These are phyloP conservation scores for Pseudogymnoascus sp. DNA, from an alignment of 2,329 filamentous ascomycete genomes.

Conservation along the genomic window DNA sequence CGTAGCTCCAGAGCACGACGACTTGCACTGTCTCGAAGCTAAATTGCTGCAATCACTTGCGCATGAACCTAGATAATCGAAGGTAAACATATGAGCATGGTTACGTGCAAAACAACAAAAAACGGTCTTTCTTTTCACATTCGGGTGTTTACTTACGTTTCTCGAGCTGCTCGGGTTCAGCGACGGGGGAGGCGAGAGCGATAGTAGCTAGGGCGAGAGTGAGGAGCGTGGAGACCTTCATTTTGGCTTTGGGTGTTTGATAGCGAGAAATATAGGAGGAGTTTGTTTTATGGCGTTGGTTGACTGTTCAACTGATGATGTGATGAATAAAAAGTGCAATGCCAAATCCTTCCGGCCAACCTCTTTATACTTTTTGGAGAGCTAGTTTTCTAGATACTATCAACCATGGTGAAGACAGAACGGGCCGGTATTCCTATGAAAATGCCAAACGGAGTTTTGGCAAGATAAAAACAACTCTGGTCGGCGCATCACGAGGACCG, in stretches of 20 bases:
- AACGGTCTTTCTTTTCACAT: neutral
- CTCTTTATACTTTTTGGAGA: neutral
- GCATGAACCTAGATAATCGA: neutral
- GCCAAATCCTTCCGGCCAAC: neutral
- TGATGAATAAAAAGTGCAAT: neutral
- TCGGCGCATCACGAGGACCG: neutral
- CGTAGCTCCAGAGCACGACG: neutral
- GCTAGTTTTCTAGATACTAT: neutral
- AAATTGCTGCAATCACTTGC: neutral
- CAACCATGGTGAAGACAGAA: neutral
- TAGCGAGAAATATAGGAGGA: neutral
- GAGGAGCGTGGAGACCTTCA: neutral
- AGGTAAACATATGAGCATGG: neutral
- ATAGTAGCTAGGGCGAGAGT: neutral
- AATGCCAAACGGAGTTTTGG: neutral
- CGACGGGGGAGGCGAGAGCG: neutral
- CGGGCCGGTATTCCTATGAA: constrained; percentile 5
- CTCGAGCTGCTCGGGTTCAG: neutral
- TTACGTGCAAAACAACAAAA: neutral
- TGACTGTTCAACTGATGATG: neutral
- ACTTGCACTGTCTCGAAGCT: neutral
- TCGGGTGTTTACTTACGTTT: neutral
- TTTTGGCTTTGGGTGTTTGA: neutral
- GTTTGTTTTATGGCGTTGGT: neutral
- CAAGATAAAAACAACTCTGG: neutral